Percentiles rank a stretch among this genome's conserved stretches.
These are phyloP conservation scores for Monosporascus sp. DNA, from an alignment of 2,329 filamentous ascomycete species.

Conservation along the genomic window DNA sequence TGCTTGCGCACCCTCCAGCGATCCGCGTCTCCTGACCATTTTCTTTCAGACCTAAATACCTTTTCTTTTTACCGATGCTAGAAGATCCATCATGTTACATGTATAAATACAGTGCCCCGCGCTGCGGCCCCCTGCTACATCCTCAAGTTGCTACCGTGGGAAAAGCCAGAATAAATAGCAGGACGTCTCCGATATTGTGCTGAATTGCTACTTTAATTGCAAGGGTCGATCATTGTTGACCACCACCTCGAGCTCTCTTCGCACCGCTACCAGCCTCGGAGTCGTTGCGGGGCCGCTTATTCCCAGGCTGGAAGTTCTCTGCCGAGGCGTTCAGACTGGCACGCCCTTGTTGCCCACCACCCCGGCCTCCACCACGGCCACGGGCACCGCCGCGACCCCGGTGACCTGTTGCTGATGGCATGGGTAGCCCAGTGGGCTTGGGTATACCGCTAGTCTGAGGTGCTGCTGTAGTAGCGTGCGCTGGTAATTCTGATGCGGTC, in stretches of 20 bases:
- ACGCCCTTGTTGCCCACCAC: constrained; percentile 26
- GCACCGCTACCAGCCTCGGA: constrained; percentile 30
- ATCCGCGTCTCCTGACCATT: background rate
- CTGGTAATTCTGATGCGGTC: too few species aligned
- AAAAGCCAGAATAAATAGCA: background rate
- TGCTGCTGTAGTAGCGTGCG: constrained; percentile 1
- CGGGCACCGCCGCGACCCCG: constrained; percentile 25
- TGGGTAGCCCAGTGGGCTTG: constrained; percentile 29
- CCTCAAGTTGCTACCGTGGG: background rate
- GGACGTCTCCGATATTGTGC: background rate
- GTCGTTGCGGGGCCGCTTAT: constrained; percentile 50
- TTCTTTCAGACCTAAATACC: background rate
- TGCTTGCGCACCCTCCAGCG: too few species aligned
- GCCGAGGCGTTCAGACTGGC: constrained; percentile 42
- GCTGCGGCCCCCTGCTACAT: background rate
- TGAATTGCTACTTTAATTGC: background rate
- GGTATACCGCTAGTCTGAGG: constrained; percentile 10
- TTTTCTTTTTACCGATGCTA: background rate
- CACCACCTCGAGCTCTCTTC: constrained; percentile 33
- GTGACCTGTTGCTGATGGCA: constrained; percentile 30
- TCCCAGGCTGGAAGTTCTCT: constrained; percentile 49
- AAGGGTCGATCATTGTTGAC: constrained; percentile 8
- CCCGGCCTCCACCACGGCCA: constrained; percentile 36
- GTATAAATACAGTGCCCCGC: background rate
- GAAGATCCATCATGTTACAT: constrained; percentile 1